phyloP scores from a whole-genome alignment of 108 stramenopile species.

The Skeletonema menzelii region DNA sequence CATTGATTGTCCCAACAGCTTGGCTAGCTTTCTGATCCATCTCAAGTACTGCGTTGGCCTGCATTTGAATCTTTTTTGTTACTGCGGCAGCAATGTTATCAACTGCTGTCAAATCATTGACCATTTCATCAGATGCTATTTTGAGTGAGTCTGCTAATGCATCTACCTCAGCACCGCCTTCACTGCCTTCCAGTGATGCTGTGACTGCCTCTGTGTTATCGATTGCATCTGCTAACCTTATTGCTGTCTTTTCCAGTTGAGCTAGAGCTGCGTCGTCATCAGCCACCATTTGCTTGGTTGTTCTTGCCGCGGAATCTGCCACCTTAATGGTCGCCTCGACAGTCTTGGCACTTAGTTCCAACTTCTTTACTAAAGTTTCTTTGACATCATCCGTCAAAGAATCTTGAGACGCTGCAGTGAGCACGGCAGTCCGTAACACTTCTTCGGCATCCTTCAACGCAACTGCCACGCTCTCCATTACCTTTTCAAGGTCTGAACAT shows the following conservation, averaged over 20 bases:
- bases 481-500: slow-evolving; percentile 9
- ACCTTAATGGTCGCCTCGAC: slow-evolving; percentile 13
- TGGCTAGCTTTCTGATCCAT: slow-evolving; percentile 13
- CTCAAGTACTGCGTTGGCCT: slow-evolving; percentile 8
- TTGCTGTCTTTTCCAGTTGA: slow-evolving; percentile 14
- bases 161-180: slow-evolving; percentile 15
- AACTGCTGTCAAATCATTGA: neutral
- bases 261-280: slow-evolving; percentile 1
- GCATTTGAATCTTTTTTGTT: neutral
- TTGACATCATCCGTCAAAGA: slow-evolving; percentile 7
- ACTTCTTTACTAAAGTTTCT: neutral
- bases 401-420: slow-evolving; percentile 9
- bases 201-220: slow-evolving; percentile 5
- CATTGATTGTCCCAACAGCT: slow-evolving; percentile 5
- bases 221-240: slow-evolving; percentile 8
- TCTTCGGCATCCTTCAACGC: slow-evolving; percentile 15
- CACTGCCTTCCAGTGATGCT: slow-evolving; percentile 1
- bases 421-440: slow-evolving; percentile 6
- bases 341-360: slow-evolving; percentile 9
- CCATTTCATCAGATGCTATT: slow-evolving; percentile 4
- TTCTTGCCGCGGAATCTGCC: slow-evolving; percentile 11
- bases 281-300: slow-evolving; percentile 4
- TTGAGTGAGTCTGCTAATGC: slow-evolving; percentile 2
- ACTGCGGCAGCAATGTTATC: slow-evolving; percentile 12
- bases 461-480: slow-evolving; percentile 9